Conservation (phyloP, 768 basidiomycete species). For the Rubroboletus pulcherrimus region DNA sequence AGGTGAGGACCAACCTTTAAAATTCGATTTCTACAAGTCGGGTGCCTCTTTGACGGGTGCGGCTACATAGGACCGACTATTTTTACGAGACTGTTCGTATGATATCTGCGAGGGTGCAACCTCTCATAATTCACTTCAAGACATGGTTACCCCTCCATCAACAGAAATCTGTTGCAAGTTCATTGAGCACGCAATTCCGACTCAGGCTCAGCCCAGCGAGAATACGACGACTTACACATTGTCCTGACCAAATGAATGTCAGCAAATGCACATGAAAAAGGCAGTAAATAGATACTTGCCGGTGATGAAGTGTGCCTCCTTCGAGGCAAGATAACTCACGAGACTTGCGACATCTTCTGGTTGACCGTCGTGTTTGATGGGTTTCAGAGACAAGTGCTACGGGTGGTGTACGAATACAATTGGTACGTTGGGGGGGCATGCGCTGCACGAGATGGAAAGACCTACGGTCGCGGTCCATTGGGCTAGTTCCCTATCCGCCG, state of each 20-base stretch:
- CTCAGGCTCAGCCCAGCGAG: background rate
- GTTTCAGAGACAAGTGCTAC: background rate
- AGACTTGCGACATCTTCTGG: constrained; percentile 35
- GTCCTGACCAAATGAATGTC: constrained; percentile 10
- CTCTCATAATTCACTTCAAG: background rate
- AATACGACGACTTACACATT: constrained; percentile 18
- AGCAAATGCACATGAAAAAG: background rate
- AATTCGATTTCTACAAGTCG: background rate
- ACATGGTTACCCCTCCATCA: constrained; percentile 15
- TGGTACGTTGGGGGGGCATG: background rate
- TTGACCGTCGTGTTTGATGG: constrained; percentile 17
- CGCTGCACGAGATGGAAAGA: background rate
- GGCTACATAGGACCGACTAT: background rate
- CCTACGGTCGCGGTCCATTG: constrained; percentile 1
- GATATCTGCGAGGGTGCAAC: background rate
- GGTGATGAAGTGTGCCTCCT: constrained; percentile 36
- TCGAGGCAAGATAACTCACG: constrained; percentile 36
- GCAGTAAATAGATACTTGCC: constrained; percentile 16
- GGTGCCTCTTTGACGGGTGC: background rate
- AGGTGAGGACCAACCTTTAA: too few species aligned
- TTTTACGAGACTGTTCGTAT: background rate
- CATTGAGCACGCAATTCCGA: background rate
- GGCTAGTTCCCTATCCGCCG: background rate
- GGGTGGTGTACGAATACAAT: background rate
- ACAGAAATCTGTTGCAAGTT: constrained; percentile 12